A percentile compares a stretch with the other conserved stretches of the same genome.
These are phyloP conservation scores for Rhizophagus sp. DNA, from an alignment of 192 early-diverging fungal species.

Conservation along the genomic window DNA sequence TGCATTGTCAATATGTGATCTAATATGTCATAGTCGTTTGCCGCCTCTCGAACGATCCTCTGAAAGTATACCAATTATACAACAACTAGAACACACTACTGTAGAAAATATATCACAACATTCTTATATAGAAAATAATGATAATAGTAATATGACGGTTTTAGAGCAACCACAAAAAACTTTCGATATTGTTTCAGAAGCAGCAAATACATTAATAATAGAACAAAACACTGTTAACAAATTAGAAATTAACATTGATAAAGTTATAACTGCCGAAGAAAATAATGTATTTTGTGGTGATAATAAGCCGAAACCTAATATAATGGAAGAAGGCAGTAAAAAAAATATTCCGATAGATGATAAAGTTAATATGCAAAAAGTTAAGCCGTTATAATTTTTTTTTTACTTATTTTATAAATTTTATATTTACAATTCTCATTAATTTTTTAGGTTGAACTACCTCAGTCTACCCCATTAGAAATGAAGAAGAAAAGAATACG, in stretches of 20 bases:
- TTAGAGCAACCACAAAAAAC: not conserved
- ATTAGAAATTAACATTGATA: not conserved
- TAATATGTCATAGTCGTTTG: slow-evolving; percentile 53
- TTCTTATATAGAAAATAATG: not conserved
- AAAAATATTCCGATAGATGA: not conserved
- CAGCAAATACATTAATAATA: not conserved
- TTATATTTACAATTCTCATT: not conserved
- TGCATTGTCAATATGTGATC: slow-evolving; percentile 54
- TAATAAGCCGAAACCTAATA: not conserved
- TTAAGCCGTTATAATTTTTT: too few relatives aligned
- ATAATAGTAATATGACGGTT: not conserved
- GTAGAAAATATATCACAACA: not conserved
- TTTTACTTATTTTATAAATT: too few relatives aligned
- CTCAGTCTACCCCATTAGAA: not conserved
- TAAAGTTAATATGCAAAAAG: not conserved
- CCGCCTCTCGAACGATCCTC: slow-evolving; percentile 47
- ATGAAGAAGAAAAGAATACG: not conserved
- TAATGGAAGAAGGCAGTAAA: not conserved
- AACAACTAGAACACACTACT: not conserved
- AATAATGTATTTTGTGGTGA: not conserved
- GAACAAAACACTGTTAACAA: not conserved
- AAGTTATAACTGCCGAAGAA: not conserved
- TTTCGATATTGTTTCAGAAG: not conserved
- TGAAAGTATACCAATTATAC: too few relatives aligned
- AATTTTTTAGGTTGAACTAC: not conserved